These are phyloP conservation scores for Trichoderma aggressivum DNA, from an alignment of 2,329 filamentous ascomycete species.

Conservation along the genomic window DNA sequence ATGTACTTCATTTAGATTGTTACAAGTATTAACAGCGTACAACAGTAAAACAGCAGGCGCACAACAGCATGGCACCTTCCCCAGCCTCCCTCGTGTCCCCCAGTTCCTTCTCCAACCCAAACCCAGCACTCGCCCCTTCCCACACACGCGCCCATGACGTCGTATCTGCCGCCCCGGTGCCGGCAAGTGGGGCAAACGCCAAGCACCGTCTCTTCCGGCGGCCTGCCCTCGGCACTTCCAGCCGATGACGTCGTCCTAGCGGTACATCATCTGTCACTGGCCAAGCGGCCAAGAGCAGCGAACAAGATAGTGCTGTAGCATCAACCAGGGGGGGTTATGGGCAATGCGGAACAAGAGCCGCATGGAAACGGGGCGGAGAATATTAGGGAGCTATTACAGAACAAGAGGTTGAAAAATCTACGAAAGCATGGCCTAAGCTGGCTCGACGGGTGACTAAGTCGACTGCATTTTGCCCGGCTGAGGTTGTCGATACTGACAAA, in stretches of 20 bases:
- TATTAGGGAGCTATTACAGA: neutral
- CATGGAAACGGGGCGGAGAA: neutral
- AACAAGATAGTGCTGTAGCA: neutral
- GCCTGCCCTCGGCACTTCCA: constrained; percentile 9
- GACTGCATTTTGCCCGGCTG: neutral
- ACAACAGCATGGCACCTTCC: neutral
- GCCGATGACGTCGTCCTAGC: constrained; percentile 9
- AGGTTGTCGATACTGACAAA: neutral
- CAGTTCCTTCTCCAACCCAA: neutral
- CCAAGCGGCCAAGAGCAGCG: neutral
- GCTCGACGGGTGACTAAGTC: neutral
- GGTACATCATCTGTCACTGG: neutral
- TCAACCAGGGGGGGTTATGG: neutral
- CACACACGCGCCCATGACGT: constrained; percentile 10
- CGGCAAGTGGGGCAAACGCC: constrained; percentile 13
- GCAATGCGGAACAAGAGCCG: neutral
- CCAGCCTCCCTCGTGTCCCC: neutral
- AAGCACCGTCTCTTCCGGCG: constrained; percentile 13
- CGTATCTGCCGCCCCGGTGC: constrained; percentile 4
- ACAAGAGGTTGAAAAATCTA: neutral
- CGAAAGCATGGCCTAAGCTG: neutral
- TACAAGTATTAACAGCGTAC: neutral
- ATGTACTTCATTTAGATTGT: neutral
- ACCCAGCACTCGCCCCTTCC: neutral
- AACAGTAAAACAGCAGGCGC: neutral